These are phyloP conservation scores for Moricandia arvensis DNA, from an alignment of 345 rosid genomes.

Conservation along the genomic window DNA sequence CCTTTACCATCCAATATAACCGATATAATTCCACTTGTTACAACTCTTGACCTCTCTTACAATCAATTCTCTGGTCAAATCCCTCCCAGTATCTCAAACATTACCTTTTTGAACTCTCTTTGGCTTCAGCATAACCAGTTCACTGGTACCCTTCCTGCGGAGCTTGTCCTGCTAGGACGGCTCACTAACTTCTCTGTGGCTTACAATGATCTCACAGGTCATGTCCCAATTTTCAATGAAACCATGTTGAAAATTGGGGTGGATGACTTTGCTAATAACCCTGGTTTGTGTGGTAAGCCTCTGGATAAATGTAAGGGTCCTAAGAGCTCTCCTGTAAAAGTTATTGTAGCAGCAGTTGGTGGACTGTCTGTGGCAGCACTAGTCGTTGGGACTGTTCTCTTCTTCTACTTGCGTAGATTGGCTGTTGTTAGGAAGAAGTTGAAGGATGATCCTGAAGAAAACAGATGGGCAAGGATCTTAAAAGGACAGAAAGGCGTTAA, in stretches of 20 bases:
- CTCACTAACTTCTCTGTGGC: constrained; percentile 58
- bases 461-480: constrained; percentile 80
- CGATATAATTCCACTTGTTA: not conserved
- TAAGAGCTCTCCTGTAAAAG: constrained; percentile 34
- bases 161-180: constrained; percentile 50
- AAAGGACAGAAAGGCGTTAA: constrained; percentile 63
- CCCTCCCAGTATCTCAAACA: constrained; percentile 42
- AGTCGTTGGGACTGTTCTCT: constrained; percentile 46
- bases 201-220: constrained; percentile 61
- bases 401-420: constrained; percentile 56
- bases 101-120: constrained; percentile 59
- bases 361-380: constrained; percentile 71
- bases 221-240: constrained; percentile 37
- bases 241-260: accelerated
- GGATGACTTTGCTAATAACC: constrained; percentile 48
- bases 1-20: constrained; percentile 51
- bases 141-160: constrained; percentile 55
- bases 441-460: constrained; percentile 84
- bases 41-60: constrained; percentile 64
- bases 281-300: constrained; percentile 59
- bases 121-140: constrained; percentile 64
- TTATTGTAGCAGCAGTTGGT: constrained; percentile 65
- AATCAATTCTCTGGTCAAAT: constrained; percentile 70
- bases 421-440: constrained; percentile 59
- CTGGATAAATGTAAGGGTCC: constrained; percentile 43